phyloP scores from a whole-genome alignment of 768 basidiomycete species.

The Termitomyces sp. region DNA sequence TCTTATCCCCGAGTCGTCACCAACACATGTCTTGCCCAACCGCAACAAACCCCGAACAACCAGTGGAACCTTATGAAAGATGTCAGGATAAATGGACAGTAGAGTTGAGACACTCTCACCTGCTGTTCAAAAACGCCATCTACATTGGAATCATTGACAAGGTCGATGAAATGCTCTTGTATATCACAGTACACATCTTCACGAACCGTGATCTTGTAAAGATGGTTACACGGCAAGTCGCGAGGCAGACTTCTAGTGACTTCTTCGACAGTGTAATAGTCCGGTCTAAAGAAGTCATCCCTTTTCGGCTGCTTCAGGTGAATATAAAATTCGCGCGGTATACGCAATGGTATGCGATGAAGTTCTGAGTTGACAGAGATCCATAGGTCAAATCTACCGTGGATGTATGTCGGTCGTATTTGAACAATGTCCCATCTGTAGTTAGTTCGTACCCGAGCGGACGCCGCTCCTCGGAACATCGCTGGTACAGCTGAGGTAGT shows the following conservation, averaged over 20 bases:
- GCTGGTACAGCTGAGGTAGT: constrained; percentile 49
- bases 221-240: constrained; percentile 65
- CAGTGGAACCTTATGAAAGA: constrained; percentile 62
- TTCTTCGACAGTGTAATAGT: constrained; percentile 65
- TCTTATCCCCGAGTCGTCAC: constrained; percentile 60
- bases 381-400: constrained; percentile 88
- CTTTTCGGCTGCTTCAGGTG: constrained; percentile 70
- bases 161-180: constrained; percentile 86
- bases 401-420: constrained; percentile 67
- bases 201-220: constrained; percentile 78
- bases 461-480: constrained; percentile 53
- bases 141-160: constrained; percentile 91
- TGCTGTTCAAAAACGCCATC: constrained; percentile 94
- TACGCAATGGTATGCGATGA: constrained; percentile 73
- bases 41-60: constrained; percentile 74
- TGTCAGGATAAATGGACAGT: not conserved
- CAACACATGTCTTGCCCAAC: constrained; percentile 77
- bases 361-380: constrained; percentile 76
- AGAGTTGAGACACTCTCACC: constrained; percentile 34
- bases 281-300: constrained; percentile 58
- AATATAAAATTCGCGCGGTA: constrained; percentile 90
- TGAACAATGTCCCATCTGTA: constrained; percentile 92
- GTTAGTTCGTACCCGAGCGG: constrained; percentile 49
- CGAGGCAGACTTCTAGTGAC: constrained; percentile 77
- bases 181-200: constrained; percentile 82